Conservation (phyloP, 179 eudicot species). For the Pouteria campechiana region DNA sequence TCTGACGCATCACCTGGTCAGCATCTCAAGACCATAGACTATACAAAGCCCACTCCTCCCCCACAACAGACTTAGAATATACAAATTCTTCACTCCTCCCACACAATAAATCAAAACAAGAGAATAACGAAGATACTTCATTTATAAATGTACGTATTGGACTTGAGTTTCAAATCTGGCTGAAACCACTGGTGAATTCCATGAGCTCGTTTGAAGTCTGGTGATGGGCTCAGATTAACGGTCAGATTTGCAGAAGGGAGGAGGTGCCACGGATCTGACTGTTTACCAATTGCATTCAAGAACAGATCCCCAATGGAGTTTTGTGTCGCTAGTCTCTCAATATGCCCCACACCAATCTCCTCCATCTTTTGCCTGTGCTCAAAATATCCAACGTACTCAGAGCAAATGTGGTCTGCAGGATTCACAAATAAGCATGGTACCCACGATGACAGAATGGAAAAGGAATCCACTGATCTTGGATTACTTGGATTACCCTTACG, state of each 20-base stretch:
- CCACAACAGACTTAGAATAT: too few species aligned
- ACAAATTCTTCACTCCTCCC: too few species aligned
- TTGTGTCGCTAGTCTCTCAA: slow-evolving; percentile 71
- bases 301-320: slow-evolving; percentile 59
- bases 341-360: slow-evolving; percentile 49
- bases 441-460: slow-evolving; percentile 52
- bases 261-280: slow-evolving; percentile 35
- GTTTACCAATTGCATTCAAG: slow-evolving; percentile 45
- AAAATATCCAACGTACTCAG: slow-evolving; percentile 84
- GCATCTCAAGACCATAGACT: too few species aligned
- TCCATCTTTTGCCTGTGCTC: slow-evolving; percentile 79
- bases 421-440: slow-evolving; percentile 60
- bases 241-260: slow-evolving; percentile 56
- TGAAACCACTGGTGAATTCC: slow-evolving; percentile 87
- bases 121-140: too few species aligned
- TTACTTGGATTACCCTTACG: slow-evolving; percentile 9
- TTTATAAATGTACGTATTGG: too few species aligned
- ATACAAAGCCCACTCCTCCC: too few species aligned
- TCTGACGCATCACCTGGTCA: too few species aligned
- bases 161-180: slow-evolving; percentile 30
- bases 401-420: slow-evolving; percentile 60
- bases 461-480: slow-evolving; percentile 22
- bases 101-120: too few species aligned
- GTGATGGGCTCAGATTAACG: slow-evolving; percentile 25
- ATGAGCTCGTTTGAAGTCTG: slow-evolving; percentile 51